These are phyloP conservation scores for Fusarium avenaceum DNA, from an alignment of 2,329 filamentous ascomycete genomes.

Conservation along the genomic window DNA sequence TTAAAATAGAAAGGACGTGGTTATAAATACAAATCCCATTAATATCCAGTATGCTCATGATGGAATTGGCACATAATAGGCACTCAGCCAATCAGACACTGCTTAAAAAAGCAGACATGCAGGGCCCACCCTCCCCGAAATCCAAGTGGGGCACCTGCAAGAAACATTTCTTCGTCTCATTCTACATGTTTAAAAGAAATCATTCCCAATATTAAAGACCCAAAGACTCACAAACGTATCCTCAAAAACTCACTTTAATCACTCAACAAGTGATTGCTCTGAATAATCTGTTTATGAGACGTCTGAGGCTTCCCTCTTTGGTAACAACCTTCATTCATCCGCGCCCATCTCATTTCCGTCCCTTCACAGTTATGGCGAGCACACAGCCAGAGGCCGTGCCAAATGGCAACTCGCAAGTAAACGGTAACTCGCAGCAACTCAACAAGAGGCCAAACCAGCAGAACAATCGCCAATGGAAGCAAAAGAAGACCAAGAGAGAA, in stretches of 20 bases:
- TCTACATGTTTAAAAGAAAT: constrained; percentile 21
- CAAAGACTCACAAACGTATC: constrained; percentile 1
- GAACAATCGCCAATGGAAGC: constrained; percentile 51
- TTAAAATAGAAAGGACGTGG: not conserved
- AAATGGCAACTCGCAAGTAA: constrained; percentile 36
- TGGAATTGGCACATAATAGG: too few species aligned
- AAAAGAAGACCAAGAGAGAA: constrained; percentile 70
- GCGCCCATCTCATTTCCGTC: constrained; percentile 32
- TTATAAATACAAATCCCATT: too few species aligned
- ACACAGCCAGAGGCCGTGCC: constrained; percentile 31
- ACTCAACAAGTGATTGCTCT: not conserved
- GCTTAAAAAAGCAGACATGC: constrained; percentile 35
- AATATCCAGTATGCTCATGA: too few species aligned
- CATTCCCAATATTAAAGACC: constrained; percentile 16
- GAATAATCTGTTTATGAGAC: constrained; percentile 35
- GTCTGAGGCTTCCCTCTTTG: constrained; percentile 31
- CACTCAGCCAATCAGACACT: constrained; percentile 28
- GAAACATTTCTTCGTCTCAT: constrained; percentile 44
- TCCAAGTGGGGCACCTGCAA: constrained; percentile 38
- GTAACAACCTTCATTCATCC: constrained; percentile 31
- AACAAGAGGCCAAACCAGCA: constrained; percentile 48
- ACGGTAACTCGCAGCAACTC: constrained; percentile 18
- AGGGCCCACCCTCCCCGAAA: constrained; percentile 27
- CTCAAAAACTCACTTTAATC: not conserved
- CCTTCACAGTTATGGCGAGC: constrained; percentile 47